These are phyloP conservation scores for Cystobasidiaceae sp. DNA, from an alignment of 1,284 basidiomycete species.

Conservation along the genomic window DNA sequence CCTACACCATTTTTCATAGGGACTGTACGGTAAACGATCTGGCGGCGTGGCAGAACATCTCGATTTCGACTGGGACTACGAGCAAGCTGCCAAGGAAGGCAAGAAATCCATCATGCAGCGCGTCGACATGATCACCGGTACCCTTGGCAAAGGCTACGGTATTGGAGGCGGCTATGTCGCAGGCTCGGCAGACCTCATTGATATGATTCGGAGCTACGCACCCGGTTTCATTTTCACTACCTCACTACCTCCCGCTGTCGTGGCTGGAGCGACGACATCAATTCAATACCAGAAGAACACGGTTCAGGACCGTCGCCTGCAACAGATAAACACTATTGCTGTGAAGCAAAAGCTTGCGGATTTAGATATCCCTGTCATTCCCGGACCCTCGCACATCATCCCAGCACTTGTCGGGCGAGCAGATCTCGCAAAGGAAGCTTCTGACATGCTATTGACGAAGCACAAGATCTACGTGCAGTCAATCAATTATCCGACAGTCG, in stretches of 20 bases:
- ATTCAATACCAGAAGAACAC: conserved; percentile 89
- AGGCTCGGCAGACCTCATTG: conserved; percentile 83
- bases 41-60: conserved; percentile 98
- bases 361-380: conserved; percentile 90
- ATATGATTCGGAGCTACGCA: conserved; percentile 84
- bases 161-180: conserved; percentile 98
- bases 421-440: conserved; percentile 84
- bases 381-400: conserved; percentile 95
- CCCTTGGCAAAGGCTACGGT: conserved; percentile 97
- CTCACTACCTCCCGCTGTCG: conserved; percentile 86
- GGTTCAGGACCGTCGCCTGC: conserved; percentile 85
- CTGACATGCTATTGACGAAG: conserved; percentile 81
- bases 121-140: conserved; percentile 75
- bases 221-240: conserved; percentile 99
- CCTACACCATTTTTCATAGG: too few species aligned
- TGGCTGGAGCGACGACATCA: conserved; percentile 88
- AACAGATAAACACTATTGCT: conserved; percentile 90
- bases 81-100: conserved; percentile 71
- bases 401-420: conserved; percentile 96
- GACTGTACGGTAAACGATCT: conserved; percentile 92
- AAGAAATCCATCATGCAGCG: conserved; percentile 89
- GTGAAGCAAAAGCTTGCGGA: conserved; percentile 78
- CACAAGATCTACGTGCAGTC: conserved; percentile 97
- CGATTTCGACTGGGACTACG: conserved; percentile 64
- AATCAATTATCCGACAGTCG: conserved; percentile 97